Evolutionary conservation across 768 basidiomycete species (phyloP), one percentile per base, ranked within the genome.

Genomic region (Trametes villosa): DNA sequence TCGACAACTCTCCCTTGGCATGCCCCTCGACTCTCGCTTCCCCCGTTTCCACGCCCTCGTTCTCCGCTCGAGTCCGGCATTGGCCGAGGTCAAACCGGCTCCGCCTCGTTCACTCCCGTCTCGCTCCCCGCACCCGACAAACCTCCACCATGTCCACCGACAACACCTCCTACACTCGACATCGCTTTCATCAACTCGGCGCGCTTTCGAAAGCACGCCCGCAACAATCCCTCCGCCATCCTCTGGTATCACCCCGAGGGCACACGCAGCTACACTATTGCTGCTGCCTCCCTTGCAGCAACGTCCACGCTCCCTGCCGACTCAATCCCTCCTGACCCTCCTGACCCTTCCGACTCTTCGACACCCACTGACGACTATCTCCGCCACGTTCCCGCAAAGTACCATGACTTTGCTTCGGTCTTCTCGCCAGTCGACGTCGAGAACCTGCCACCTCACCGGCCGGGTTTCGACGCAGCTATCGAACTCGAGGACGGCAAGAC

Each of bases 381-480:
- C 24, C 20, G 17, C 31, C 33, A 46, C 13, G 26, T 53, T 24
- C 57, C 62, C 1, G 36, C 52, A 20, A 60, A 60, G 46, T 78
- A 66, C 62, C 72, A 55, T 60, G 57, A 71, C 13, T 76, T 65
- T 45, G 60, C 66, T 45, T 67, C 64, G 20, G 70, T 75, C 12
- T 77, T 78, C 54, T 63, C 59, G 3, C 57, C 67, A 3, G 38
- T 42, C 4, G 57, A 70, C 15, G 70, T 71, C 8, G 64, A 74
- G 20, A 67, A 66, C 18, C 72, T 80, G 1, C 75, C 77, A 4
- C 68, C 65, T 12, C 74, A 75, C 58, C 63, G 69, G 1, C 62
- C 65, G 0, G 34, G 26, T 15, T 78, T 74, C 67, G 77, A 81
- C 53, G 67, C 72, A 24, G 63, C 65, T 7, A 79, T 79, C 51